Percentiles rank a stretch among this genome's conserved stretches.
phyloP scores from a whole-genome alignment of 768 basidiomycete species.

The Lactifluus subvellereus region DNA sequence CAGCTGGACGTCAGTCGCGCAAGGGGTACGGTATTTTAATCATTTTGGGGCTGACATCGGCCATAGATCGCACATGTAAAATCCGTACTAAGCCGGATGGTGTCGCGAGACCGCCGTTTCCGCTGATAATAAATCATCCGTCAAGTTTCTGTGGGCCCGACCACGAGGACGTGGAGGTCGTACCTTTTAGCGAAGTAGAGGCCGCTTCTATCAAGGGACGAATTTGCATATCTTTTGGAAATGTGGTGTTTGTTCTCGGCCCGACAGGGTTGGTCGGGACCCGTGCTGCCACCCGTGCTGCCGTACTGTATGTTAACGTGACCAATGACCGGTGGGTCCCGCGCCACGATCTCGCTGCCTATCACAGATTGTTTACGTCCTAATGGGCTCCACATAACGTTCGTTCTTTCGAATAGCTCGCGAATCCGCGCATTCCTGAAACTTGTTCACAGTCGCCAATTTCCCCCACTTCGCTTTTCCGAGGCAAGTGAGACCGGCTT shows the following conservation, averaged over 20 bases:
- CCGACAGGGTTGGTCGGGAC: neutral
- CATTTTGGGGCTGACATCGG: neutral
- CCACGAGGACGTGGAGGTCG: neutral
- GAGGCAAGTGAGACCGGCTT: neutral
- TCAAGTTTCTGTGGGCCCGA: neutral
- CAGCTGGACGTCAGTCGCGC: neutral
- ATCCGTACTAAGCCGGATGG: neutral
- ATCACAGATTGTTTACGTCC: neutral
- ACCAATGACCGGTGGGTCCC: constrained; percentile 5
- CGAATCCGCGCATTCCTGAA: neutral
- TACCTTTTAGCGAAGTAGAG: constrained; percentile 1
- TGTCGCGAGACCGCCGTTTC: neutral
- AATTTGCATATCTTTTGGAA: neutral
- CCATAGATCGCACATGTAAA: neutral
- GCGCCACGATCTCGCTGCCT: constrained; percentile 1
- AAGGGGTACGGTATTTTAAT: neutral
- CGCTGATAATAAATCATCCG: neutral
- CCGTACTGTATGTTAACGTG: no score
- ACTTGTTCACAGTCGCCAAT: neutral
- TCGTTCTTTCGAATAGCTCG: neutral
- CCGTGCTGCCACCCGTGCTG: no score
- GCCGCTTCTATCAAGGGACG: neutral
- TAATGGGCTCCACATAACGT: neutral
- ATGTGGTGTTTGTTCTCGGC: neutral
- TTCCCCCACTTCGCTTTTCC: neutral